These are phyloP conservation scores for Citrus hindsii DNA, from an alignment of 345 rosid species.

Conservation along the genomic window DNA sequence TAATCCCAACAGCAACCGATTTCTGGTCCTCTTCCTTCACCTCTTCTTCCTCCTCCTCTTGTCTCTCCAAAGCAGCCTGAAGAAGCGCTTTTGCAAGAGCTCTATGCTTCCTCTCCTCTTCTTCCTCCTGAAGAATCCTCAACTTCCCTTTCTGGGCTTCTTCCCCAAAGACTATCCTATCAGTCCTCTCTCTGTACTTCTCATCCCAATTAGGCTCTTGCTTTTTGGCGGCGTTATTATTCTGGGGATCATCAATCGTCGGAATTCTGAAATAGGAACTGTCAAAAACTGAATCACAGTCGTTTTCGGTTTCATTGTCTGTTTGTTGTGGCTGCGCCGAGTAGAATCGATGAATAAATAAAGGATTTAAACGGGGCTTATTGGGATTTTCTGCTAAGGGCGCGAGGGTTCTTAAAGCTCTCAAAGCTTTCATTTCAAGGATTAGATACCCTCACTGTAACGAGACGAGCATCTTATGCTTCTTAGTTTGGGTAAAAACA, in stretches of 20 bases:
- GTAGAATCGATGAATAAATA: constrained; percentile 35
- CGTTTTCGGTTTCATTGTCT: constrained; percentile 23
- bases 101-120: constrained; percentile 50
- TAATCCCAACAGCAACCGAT: constrained; percentile 83
- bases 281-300: constrained; percentile 45
- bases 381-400: constrained; percentile 20
- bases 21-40: constrained; percentile 91
- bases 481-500: neutral
- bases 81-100: constrained; percentile 70
- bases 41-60: constrained; percentile 53
- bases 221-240: constrained; percentile 5
- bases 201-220: constrained; percentile 62
- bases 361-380: constrained; percentile 10
- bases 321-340: constrained; percentile 56
- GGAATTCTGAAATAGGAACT: constrained; percentile 49
- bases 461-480: neutral
- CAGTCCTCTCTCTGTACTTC: constrained; percentile 56
- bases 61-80: constrained; percentile 61
- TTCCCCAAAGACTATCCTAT: constrained; percentile 43
- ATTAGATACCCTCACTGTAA: neutral
- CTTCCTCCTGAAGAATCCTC: constrained; percentile 28
- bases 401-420: constrained; percentile 29
- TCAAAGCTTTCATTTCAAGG: constrained; percentile 44
- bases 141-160: constrained; percentile 33
- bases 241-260: neutral